Evolutionary conservation across 2,329 filamentous ascomycete genomes (phyloP), one percentile per base, ranked within the genome.

Genomic region (Aspergillus felis): DNA sequence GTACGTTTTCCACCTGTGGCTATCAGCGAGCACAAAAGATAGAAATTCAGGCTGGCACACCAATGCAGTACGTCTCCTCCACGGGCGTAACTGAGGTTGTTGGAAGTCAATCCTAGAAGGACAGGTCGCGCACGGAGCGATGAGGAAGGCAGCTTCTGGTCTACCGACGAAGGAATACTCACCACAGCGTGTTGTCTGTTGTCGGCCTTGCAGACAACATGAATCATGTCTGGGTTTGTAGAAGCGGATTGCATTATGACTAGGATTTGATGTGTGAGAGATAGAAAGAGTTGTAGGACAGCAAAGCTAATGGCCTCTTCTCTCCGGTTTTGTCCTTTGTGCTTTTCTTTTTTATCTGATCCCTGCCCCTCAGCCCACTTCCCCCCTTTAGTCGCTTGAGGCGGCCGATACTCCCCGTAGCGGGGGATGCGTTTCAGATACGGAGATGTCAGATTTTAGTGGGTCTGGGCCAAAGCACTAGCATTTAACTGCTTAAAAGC

Each of bases 1-100:
- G 63, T 78, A 80, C 10, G 75, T 70, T 53, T 75, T 69, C 78
- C 78, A 82, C 61, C 60, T 62, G 55, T 60, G 29, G n/a, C 32
- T 42, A 17, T 51, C 46, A 41, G 32, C 51, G 3, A 48, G 49
- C 3, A 49, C 4, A 10, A 32, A 25, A 20, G 8, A 20, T 28
- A 22, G 10, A 0, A 2, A 41, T 12, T 14, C 14, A 20, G 10
- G 12, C 4, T 22, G 27, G 20, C 54, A 7, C 42, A 60, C 59
- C 57, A 61, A 44, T 50, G 54, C 5, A 61, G 52, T 9, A 54
- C 1, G 25, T 50, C n/a, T 5, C 59, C 59, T n/a, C 28, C 46
- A 47, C 57, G 54, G 6, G 62, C 63, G 50, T 65, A 65, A 8
- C 50, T 58, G 22, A 65, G 62, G 27, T 63, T 65, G 46, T 61